Evolutionary conservation across 257 asterid species (phyloP).

Genomic region (Solanum chilense): DNA sequence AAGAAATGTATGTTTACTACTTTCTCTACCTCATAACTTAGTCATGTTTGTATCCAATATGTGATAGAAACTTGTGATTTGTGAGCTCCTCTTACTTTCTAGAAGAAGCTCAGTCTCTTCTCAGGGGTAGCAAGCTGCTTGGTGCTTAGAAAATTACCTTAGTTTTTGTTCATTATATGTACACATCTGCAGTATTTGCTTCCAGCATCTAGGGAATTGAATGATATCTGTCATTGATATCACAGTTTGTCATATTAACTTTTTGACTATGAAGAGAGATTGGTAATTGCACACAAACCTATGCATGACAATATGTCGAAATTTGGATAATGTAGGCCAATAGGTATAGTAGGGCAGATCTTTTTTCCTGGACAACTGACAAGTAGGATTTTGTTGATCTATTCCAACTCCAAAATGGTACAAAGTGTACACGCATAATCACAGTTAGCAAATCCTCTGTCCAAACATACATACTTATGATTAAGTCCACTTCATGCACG

Average conservation of each 20-base stretch:
- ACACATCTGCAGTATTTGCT: neutral
- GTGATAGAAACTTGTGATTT: neutral
- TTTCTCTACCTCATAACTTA: neutral
- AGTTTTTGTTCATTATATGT: neutral
- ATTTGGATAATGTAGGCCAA: neutral
- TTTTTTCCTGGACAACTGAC: neutral
- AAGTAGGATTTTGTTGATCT: neutral
- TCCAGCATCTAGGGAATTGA: neutral
- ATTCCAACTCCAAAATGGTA: neutral
- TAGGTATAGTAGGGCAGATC: neutral
- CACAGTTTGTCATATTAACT: neutral
- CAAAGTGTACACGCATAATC: neutral
- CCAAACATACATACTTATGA: neutral
- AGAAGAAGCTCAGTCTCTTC: neutral
- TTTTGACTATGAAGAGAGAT: neutral
- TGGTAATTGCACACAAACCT: neutral
- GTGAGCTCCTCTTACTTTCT: neutral
- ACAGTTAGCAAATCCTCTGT: neutral
- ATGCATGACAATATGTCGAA: neutral
- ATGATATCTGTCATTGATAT: neutral
- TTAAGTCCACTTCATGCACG: neutral
- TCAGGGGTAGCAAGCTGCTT: neutral
- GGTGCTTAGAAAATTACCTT: neutral
- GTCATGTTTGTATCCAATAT: neutral
- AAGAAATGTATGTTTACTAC: constrained; percentile 66